Conservation (phyloP, 2,329 filamentous ascomycete genomes). For the Ophiobolus disseminans region DNA sequence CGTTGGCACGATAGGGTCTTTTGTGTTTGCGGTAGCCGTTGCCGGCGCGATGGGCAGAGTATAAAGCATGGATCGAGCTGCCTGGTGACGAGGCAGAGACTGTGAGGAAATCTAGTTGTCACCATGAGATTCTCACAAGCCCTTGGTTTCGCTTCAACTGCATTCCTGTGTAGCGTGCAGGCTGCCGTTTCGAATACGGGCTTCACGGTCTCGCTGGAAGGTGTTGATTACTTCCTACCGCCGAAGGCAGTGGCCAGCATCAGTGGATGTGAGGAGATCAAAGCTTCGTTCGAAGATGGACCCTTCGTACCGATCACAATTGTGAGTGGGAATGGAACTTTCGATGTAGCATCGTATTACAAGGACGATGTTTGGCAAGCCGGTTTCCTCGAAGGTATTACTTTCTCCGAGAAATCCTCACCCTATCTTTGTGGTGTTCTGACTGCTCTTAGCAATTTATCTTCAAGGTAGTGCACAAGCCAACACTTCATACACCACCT, state of each 20-base stretch:
- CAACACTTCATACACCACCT: constrained; percentile 24
- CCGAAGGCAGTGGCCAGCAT: constrained; percentile 46
- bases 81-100: neutral
- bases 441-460: constrained; percentile 33
- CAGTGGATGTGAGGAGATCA: constrained; percentile 25
- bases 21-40: neutral
- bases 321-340: constrained; percentile 30
- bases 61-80: constrained; percentile 3
- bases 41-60: neutral
- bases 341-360: constrained; percentile 36
- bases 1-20: neutral
- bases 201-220: constrained; percentile 50
- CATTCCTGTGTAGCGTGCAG: constrained; percentile 11
- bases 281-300: constrained; percentile 23
- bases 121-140: constrained; percentile 18
- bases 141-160: constrained; percentile 10
- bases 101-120: neutral
- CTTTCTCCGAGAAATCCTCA: neutral
- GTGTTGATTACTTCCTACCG: constrained; percentile 51
- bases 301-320: constrained; percentile 51
- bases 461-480: constrained; percentile 32
- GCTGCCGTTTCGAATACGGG: constrained; percentile 45
- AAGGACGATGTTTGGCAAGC: constrained; percentile 53
- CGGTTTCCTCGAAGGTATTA: constrained; percentile 49
- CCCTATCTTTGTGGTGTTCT: constrained; percentile 26